Conservation (phyloP, 2,329 filamentous ascomycete species). For the Xylariaceae sp. region DNA sequence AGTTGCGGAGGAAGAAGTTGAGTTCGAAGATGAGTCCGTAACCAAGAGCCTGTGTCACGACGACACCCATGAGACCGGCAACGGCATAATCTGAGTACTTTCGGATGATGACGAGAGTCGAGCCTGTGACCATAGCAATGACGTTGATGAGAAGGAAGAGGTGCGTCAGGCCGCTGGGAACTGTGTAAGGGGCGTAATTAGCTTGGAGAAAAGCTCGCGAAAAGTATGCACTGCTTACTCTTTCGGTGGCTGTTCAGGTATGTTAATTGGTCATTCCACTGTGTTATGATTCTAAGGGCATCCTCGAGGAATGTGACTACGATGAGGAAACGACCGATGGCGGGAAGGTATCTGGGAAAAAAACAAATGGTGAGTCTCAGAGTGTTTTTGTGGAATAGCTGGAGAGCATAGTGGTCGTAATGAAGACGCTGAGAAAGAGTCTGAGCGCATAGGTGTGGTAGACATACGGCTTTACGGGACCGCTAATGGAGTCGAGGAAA, state of each 20-base stretch:
- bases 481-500: slow-evolving; percentile 77
- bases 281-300: slow-evolving; percentile 90
- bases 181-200: slow-evolving; percentile 44
- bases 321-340: slow-evolving; percentile 94
- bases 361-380: slow-evolving; percentile 19
- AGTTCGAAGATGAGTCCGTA: slow-evolving; percentile 98
- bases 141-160: slow-evolving; percentile 90
- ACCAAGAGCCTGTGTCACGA: slow-evolving; percentile 88
- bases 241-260: slow-evolving; percentile 90
- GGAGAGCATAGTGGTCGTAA: background rate
- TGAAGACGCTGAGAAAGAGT: slow-evolving; percentile 16
- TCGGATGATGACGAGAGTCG: slow-evolving; percentile 81
- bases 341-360: slow-evolving; percentile 86
- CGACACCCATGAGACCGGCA: slow-evolving; percentile 81
- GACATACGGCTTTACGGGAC: slow-evolving; percentile 91
- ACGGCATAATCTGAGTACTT: slow-evolving; percentile 94
- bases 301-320: slow-evolving; percentile 98
- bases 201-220: slow-evolving; percentile 4
- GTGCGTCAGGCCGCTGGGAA: slow-evolving; percentile 84
- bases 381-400: no score
- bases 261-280: slow-evolving; percentile 92
- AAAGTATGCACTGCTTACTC: slow-evolving; percentile 55
- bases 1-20: slow-evolving; percentile 99
- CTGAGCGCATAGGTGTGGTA: slow-evolving; percentile 8
- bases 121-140: slow-evolving; percentile 79